phyloP scores from a whole-genome alignment of 768 basidiomycete species.

The Mycena chlorophos region DNA sequence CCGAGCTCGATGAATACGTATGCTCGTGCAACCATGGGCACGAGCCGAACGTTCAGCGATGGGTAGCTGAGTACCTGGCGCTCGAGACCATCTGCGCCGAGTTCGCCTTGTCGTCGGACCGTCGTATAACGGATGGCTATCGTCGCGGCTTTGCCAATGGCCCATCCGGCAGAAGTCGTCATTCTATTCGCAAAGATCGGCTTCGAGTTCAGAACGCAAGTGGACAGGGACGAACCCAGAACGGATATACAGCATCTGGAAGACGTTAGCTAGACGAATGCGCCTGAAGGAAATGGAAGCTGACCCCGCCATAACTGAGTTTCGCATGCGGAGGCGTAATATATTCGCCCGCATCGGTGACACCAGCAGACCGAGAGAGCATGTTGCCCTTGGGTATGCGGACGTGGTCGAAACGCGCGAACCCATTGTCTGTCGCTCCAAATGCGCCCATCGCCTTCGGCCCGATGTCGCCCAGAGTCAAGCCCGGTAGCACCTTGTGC shows the following conservation, averaged over 20 bases:
- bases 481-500: slow-evolving; percentile 60
- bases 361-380: slow-evolving; percentile 72
- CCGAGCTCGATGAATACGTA: slow-evolving; percentile 72
- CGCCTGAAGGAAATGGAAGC: too few relatives aligned
- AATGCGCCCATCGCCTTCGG: slow-evolving; percentile 56
- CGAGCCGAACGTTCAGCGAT: slow-evolving; percentile 69
- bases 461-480: slow-evolving; percentile 71
- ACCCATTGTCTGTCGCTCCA: slow-evolving; percentile 64
- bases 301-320: slow-evolving; percentile 72
- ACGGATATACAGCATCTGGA: slow-evolving; percentile 73
- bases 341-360: slow-evolving; percentile 66
- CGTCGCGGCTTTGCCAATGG: slow-evolving; percentile 63
- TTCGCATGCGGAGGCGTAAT: slow-evolving; percentile 70
- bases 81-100: slow-evolving; percentile 53
- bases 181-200: slow-evolving; percentile 43
- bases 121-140: slow-evolving; percentile 72
- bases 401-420: slow-evolving; percentile 62
- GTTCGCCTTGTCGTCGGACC: slow-evolving; percentile 67
- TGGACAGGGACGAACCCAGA: slow-evolving; percentile 45
- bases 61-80: slow-evolving; percentile 70
- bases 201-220: neutral
- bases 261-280: neutral
- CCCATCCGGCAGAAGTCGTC: slow-evolving; percentile 62
- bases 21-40: slow-evolving; percentile 67
- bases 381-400: slow-evolving; percentile 69